Conservation (phyloP, 164 flowering plant species). For the Stephania cephalantha region DNA sequence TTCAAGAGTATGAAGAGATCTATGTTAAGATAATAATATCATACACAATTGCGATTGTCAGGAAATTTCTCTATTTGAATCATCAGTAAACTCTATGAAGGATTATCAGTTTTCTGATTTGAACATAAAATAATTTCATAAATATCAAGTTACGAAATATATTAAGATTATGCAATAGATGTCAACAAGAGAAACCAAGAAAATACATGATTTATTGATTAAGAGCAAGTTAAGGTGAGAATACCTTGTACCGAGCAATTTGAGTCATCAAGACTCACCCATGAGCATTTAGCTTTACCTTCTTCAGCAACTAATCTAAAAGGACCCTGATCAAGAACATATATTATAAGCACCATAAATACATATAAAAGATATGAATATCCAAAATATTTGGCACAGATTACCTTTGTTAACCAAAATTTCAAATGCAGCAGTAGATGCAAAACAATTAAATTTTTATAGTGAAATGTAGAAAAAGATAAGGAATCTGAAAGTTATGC, state of each 20-base stretch:
- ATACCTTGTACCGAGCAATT: constrained; percentile 65
- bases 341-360: constrained; percentile 1
- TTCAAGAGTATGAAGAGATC: neutral
- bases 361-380: neutral
- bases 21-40: neutral
- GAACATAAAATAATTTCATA: neutral
- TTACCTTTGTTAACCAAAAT: neutral
- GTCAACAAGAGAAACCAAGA: neutral
- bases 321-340: constrained; percentile 57
- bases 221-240: neutral
- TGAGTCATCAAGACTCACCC: constrained; percentile 92
- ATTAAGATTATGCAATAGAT: neutral
- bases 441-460: no score
- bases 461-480: no score
- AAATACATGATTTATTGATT: neutral
- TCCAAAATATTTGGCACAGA: neutral
- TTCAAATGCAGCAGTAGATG: neutral
- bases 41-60: neutral
- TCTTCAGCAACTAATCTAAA: constrained; percentile 88
- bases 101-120: no score
- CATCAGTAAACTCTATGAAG: neutral
- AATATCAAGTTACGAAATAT: neutral
- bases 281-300: constrained; percentile 94
- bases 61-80: neutral
- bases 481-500: no score